Conservation (phyloP, 495 filamentous ascomycete species). For the Bathelium albidoporum region DNA sequence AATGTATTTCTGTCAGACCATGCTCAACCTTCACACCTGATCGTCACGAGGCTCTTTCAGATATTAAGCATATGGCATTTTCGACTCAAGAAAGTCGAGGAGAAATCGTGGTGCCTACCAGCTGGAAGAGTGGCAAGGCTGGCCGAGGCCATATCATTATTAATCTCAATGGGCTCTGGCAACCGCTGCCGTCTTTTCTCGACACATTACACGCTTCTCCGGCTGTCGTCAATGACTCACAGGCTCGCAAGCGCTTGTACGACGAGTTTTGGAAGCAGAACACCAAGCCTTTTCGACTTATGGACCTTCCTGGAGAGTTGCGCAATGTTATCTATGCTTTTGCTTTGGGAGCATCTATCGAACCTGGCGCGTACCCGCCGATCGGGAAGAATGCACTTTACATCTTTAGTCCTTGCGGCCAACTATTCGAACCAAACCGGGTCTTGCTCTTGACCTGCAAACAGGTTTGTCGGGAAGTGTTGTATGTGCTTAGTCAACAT, state of each 20-base stretch:
- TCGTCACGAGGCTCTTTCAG: background rate
- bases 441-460: background rate
- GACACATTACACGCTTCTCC: background rate
- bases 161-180: background rate
- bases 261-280: slow-evolving; percentile 12
- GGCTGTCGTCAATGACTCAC: background rate
- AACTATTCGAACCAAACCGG: background rate
- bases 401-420: background rate
- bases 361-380: background rate
- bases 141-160: background rate
- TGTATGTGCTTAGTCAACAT: background rate
- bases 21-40: background rate
- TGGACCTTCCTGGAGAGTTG: slow-evolving; percentile 14
- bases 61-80: background rate
- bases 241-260: background rate
- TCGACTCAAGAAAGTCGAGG: background rate
- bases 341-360: slow-evolving; percentile 5
- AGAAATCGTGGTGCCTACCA: background rate
- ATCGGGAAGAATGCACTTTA: background rate
- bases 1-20: background rate
- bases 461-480: background rate
- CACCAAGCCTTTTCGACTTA: slow-evolving; percentile 11
- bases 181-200: background rate
- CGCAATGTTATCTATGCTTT: slow-evolving; percentile 15
- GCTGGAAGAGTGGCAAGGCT: background rate